Evolutionary conservation across 2,329 filamentous ascomycete species (phyloP).

Genomic region (Penicillium glabrum): DNA sequence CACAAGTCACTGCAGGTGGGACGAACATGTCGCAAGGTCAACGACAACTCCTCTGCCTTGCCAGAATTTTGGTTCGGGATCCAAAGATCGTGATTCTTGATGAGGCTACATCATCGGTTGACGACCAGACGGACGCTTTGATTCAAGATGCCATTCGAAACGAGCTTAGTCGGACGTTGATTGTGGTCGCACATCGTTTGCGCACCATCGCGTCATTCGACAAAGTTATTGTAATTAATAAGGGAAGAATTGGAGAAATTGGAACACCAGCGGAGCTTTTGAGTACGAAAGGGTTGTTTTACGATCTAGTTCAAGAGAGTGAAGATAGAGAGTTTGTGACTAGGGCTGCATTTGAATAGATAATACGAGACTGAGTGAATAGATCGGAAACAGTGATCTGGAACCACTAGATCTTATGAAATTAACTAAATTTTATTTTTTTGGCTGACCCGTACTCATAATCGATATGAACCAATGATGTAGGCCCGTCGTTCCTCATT

Average conservation of each 20-base stretch:
- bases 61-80: not conserved
- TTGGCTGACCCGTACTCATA: not conserved
- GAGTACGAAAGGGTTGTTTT: not conserved
- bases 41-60: not conserved
- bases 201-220: not conserved
- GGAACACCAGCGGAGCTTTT: not conserved
- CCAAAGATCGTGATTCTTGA: not conserved
- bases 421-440: too few species aligned
- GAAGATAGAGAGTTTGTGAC: not conserved
- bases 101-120: not conserved
- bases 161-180: not conserved
- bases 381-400: not conserved
- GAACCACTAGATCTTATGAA: too few species aligned
- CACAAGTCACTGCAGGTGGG: not conserved
- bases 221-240: not conserved
- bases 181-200: not conserved
- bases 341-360: not conserved
- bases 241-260: not conserved
- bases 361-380: not conserved
- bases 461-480: not conserved
- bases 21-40: not conserved
- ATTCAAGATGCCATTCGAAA: not conserved
- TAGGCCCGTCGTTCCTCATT: not conserved
- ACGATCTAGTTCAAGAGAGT: not conserved
- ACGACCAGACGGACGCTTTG: not conserved